A percentile compares a stretch with the other conserved stretches of the same genome.
These are phyloP conservation scores for Talaromyces albobiverticillius DNA, from an alignment of 2,329 filamentous ascomycete species.

Conservation along the genomic window DNA sequence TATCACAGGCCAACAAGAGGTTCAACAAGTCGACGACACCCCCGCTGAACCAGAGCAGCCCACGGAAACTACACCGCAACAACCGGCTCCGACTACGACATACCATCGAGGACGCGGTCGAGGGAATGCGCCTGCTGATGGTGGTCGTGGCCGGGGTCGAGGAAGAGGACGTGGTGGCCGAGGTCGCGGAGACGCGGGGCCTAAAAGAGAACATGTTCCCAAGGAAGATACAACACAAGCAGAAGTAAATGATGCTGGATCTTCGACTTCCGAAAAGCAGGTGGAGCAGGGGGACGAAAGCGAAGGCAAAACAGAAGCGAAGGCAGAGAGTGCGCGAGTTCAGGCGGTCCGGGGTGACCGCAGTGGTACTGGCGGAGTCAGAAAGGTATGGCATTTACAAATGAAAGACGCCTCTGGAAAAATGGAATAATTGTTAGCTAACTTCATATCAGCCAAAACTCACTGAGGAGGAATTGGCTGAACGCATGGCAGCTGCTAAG, in stretches of 20 bases:
- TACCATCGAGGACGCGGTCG: constrained; percentile 13
- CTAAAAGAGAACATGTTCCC: constrained; percentile 11
- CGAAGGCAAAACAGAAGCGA: constrained; percentile 16
- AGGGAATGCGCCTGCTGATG: constrained; percentile 2
- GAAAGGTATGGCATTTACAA: constrained; percentile 34
- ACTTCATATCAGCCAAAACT: constrained; percentile 53
- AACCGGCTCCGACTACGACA: constrained; percentile 21
- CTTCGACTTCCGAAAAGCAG: constrained; percentile 12
- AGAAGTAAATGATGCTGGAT: constrained; percentile 24
- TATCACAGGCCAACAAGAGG: constrained; percentile 32
- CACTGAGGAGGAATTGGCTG: constrained; percentile 62
- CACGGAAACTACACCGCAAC: constrained; percentile 17
- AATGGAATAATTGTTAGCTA: constrained; percentile 10
- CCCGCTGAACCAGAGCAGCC: constrained; percentile 18
- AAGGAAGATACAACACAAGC: constrained; percentile 21
- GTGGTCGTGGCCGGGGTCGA: constrained; percentile 9
- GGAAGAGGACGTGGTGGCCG: constrained; percentile 7
- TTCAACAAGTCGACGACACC: constrained; percentile 17
- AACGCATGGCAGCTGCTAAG: constrained; percentile 59
- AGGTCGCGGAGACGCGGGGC: constrained; percentile 3
- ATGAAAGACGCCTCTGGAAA: not conserved
- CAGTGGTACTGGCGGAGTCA: constrained; percentile 52
- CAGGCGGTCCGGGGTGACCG: constrained; percentile 55
- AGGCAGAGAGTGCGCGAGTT: constrained; percentile 27
- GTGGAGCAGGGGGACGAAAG: constrained; percentile 18